Base-by-base conservation (phyloP, 2,329 filamentous ascomycete species). In the Pseudonectria buxi region DNA sequence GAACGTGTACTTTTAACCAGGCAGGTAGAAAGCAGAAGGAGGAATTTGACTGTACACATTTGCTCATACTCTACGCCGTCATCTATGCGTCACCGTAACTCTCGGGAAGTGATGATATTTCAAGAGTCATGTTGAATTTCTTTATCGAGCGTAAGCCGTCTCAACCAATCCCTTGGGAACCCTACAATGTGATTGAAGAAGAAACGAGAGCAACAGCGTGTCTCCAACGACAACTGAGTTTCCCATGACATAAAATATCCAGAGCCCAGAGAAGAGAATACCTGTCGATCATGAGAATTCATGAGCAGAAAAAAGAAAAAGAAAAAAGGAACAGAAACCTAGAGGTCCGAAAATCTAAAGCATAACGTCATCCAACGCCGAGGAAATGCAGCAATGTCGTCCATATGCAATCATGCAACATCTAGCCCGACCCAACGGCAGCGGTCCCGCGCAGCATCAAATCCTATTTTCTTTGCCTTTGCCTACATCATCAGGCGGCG, bases 1-100 rank as follows among this genome's bases (percentile, higher is more conserved):
- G 54, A 54, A 50, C 45, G 44, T 64, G 56, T 62, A 61, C 44
- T 56, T 57, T 53, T 53, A 49, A 46, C 46, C 43, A 41, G 36
- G 49, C 47, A 54, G 46, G 48, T 56, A 51, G 53, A 56, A 37
- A 42, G 40, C 37, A 37, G 45, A 39, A 24, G 43, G 44, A 43
- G 39, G 49, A 46, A 40, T 43, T 43, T n/a, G 43, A 53, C 43
- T 35, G 42, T 36, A 46, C 46, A 30, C 50, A 44, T 41, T 33
- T 49, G n/a, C n/a, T n/a, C n/a, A n/a, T n/a, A n/a, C n/a, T n/a
- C n/a, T n/a, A n/a, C n/a, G n/a, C n/a, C n/a, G n/a, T n/a, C n/a
- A n/a, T n/a, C n/a, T n/a, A n/a, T n/a, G n/a, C n/a, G n/a, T n/a
- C n/a, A n/a, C n/a, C n/a, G n/a, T n/a, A n/a, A n/a, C n/a, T n/a